phyloP scores from a whole-genome alignment of 345 rosid species.

The Isatis tinctoria region DNA sequence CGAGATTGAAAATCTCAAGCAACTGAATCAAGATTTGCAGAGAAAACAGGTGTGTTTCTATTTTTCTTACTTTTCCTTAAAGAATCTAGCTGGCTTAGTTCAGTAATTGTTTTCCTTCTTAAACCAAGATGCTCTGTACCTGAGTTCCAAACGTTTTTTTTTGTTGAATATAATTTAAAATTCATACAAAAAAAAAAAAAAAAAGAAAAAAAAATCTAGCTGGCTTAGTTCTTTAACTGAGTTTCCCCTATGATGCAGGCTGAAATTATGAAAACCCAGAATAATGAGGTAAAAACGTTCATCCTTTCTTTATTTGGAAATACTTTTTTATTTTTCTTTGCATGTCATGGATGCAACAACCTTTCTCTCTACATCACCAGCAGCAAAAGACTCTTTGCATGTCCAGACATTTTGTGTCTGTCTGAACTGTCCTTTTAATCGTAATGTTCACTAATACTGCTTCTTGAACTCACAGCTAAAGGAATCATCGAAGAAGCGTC shows the following conservation, averaged over 20 bases:
- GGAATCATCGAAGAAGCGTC: constrained; percentile 42
- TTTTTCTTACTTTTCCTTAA: background rate
- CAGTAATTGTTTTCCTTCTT: too few relatives aligned
- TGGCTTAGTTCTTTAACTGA: background rate
- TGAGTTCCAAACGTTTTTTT: too few relatives aligned
- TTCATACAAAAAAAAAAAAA: too few relatives aligned
- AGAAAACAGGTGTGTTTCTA: constrained; percentile 55
- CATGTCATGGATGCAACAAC: background rate
- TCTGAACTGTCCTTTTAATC: background rate
- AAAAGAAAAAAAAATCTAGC: background rate
- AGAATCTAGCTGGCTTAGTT: background rate
- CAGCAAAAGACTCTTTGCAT: background rate
- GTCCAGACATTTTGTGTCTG: background rate
- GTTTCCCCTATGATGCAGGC: constrained; percentile 42
- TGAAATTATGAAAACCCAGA: constrained; percentile 49
- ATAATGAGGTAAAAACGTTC: constrained; percentile 42
- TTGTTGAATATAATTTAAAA: too few relatives aligned
- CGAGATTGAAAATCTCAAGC: constrained; percentile 78
- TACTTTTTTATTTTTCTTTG: background rate
- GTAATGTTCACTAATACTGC: background rate
- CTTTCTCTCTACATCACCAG: background rate
- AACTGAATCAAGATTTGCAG: constrained; percentile 62
- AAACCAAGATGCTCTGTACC: too few relatives aligned
- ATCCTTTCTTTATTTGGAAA: background rate
- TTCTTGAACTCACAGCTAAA: constrained; percentile 30